A percentile compares a stretch with the other conserved stretches of the same genome.
These are phyloP conservation scores for Clitoria ternatea DNA, from an alignment of 306 rosid species.

Conservation along the genomic window DNA sequence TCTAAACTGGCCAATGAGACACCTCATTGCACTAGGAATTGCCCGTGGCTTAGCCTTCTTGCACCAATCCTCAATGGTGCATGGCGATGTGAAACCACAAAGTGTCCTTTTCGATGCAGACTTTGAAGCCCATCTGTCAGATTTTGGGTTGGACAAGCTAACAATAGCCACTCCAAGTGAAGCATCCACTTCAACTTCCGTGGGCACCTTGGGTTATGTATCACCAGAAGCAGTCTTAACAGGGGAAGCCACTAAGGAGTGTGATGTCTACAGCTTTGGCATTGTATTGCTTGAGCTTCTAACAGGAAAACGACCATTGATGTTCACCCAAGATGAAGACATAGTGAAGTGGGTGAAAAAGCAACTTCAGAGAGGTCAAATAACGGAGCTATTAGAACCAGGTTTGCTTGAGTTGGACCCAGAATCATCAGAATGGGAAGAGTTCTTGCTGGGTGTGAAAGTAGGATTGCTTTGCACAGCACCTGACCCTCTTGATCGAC, in stretches of 20 bases:
- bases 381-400: conserved; percentile 79
- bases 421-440: conserved; percentile 97
- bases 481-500: conserved; percentile 86
- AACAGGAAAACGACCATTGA: conserved; percentile 84
- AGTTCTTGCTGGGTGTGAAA: conserved; percentile 85
- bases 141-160: conserved; percentile 74
- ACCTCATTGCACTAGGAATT: conserved; percentile 88
- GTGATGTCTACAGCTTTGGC: conserved; percentile 92
- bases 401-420: conserved; percentile 93
- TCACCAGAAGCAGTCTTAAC: conserved; percentile 80
- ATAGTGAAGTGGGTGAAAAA: conserved; percentile 95
- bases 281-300: conserved; percentile 75
- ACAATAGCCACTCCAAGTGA: conserved; percentile 47
- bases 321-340: conserved; percentile 93
- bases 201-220: conserved; percentile 80
- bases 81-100: conserved; percentile 82
- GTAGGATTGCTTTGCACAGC: conserved; percentile 94
- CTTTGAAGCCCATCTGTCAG: conserved; percentile 92
- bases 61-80: conserved; percentile 70
- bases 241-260: conserved; percentile 76
- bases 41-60: conserved; percentile 91
- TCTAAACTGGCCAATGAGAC: conserved; percentile 98
- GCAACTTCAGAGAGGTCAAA: conserved; percentile 84
- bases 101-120: conserved; percentile 87
- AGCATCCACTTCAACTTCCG: conserved; percentile 62